These are phyloP conservation scores for Colletotrichum sp. DNA, from an alignment of 2,329 filamentous ascomycete genomes.

Conservation along the genomic window DNA sequence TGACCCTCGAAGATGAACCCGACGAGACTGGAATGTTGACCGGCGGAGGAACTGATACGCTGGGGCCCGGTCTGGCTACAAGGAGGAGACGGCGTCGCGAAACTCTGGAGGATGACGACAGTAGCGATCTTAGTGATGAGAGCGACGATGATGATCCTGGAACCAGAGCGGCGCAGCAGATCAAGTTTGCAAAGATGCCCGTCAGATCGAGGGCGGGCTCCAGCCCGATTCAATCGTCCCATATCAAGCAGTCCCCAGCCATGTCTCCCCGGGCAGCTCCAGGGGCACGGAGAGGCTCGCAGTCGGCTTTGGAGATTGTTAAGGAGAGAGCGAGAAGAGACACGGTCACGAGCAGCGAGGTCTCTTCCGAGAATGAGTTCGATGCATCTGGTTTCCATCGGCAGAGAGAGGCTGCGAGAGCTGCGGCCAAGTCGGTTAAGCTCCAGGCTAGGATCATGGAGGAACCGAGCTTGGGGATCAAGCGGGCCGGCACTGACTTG, in stretches of 20 bases:
- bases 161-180: slow-evolving; percentile 79
- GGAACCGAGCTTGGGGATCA: slow-evolving; percentile 49
- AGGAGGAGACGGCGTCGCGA: slow-evolving; percentile 72
- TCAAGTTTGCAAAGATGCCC: slow-evolving; percentile 97
- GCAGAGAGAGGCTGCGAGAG: slow-evolving; percentile 65
- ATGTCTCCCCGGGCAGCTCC: slow-evolving; percentile 52
- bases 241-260: slow-evolving; percentile 57
- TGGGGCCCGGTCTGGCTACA: slow-evolving; percentile 70
- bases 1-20: slow-evolving; percentile 72
- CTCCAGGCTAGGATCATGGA: slow-evolving; percentile 58
- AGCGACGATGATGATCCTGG: slow-evolving; percentile 77
- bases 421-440: slow-evolving; percentile 59
- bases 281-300: slow-evolving; percentile 66
- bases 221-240: slow-evolving; percentile 78
- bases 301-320: slow-evolving; percentile 72
- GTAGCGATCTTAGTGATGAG: slow-evolving; percentile 83
- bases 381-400: slow-evolving; percentile 70
- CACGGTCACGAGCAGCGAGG: slow-evolving; percentile 81
- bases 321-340: slow-evolving; percentile 74
- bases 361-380: slow-evolving; percentile 83
- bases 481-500: slow-evolving; percentile 53
- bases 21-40: slow-evolving; percentile 77
- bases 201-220: slow-evolving; percentile 85
- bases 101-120: slow-evolving; percentile 84
- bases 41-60: slow-evolving; percentile 69